A percentile compares a stretch with the other conserved stretches of the same genome.
These are phyloP conservation scores for Neonectria ditissima DNA, from an alignment of 2,329 filamentous ascomycete species.

Conservation along the genomic window DNA sequence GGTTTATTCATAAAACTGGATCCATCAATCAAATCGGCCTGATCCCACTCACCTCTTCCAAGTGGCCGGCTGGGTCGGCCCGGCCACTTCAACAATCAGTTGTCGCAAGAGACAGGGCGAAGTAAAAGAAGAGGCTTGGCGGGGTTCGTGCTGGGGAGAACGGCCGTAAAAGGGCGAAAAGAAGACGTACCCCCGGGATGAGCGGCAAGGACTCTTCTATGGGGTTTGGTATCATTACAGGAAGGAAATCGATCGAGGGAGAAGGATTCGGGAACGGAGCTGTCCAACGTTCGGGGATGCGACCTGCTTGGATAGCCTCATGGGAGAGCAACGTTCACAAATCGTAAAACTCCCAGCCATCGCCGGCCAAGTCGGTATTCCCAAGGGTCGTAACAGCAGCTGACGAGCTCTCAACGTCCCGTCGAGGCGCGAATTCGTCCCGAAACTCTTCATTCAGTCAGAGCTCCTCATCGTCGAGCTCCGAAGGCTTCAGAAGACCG, in stretches of 20 bases:
- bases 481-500: conserved; percentile 95
- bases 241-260: conserved; percentile 42
- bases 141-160: conserved; percentile 13
- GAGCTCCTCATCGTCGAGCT: conserved; percentile 90
- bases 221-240: conserved; percentile 49
- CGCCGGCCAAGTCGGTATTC: conserved; percentile 49
- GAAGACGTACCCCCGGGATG: conserved; percentile 33
- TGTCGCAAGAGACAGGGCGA: background rate
- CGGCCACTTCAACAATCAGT: conserved; percentile 1
- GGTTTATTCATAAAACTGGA: conserved; percentile 30
- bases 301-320: conserved; percentile 10
- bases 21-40: conserved; percentile 20
- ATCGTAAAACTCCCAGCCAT: conserved; percentile 76
- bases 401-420: conserved; percentile 34
- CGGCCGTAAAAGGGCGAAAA: conserved; percentile 23
- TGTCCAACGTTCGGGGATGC: conserved; percentile 6
- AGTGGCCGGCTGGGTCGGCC: conserved; percentile 13
- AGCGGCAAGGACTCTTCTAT: conserved; percentile 43
- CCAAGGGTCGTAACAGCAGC: conserved; percentile 42
- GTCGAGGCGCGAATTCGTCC: conserved; percentile 66
- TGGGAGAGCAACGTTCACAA: conserved; percentile 53
- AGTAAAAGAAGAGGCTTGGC: conserved; percentile 12
- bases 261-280: conserved; percentile 22
- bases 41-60: conserved; percentile 14
- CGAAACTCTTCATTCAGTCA: conserved; percentile 83